Evolutionary conservation across 2,329 filamentous ascomycete species (phyloP).

Genomic region (Fusarium annulatum): DNA sequence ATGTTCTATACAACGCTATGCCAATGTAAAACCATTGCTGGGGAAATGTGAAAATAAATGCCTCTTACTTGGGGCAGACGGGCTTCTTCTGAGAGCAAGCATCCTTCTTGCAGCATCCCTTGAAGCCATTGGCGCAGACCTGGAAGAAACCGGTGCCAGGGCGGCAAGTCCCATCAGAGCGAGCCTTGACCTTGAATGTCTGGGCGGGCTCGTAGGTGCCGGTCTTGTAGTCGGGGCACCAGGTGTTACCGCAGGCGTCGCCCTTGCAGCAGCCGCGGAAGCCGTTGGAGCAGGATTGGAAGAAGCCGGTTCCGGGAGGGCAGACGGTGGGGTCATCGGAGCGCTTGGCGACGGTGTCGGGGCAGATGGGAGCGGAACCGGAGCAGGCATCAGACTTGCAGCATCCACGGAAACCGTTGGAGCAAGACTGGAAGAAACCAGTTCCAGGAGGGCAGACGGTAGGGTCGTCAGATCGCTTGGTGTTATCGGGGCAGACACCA

Average conservation of each 20-base stretch:
- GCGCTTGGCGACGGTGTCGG: neutral
- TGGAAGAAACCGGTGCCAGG: constrained; percentile 20
- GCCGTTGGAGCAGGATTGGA: constrained; percentile 17
- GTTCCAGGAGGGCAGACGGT: constrained; percentile 13
- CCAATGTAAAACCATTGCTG: neutral
- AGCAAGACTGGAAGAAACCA: constrained; percentile 19
- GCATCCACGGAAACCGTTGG: constrained; percentile 26
- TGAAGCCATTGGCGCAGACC: constrained; percentile 28
- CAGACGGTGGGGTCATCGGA: constrained; percentile 18
- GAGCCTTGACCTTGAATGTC: constrained; percentile 17
- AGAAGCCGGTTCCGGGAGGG: constrained; percentile 5
- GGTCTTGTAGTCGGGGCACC: constrained; percentile 32
- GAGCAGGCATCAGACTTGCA: constrained; percentile 20
- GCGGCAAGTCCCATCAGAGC: constrained; percentile 10
- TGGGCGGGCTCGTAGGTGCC: constrained; percentile 27
- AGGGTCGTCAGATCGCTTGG: constrained; percentile 7
- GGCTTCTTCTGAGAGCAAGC: constrained; percentile 22
- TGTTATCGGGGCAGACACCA: constrained; percentile 7
- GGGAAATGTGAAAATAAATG: neutral
- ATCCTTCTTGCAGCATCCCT: constrained; percentile 35
- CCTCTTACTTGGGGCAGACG: constrained; percentile 33
- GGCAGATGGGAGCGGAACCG: neutral
- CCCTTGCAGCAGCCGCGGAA: constrained; percentile 32
- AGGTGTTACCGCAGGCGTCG: constrained; percentile 17
- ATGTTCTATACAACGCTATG: constrained; percentile 16